Conservation (phyloP, 2,329 filamentous ascomycete species). For the Simplicillium aogashimaense region DNA sequence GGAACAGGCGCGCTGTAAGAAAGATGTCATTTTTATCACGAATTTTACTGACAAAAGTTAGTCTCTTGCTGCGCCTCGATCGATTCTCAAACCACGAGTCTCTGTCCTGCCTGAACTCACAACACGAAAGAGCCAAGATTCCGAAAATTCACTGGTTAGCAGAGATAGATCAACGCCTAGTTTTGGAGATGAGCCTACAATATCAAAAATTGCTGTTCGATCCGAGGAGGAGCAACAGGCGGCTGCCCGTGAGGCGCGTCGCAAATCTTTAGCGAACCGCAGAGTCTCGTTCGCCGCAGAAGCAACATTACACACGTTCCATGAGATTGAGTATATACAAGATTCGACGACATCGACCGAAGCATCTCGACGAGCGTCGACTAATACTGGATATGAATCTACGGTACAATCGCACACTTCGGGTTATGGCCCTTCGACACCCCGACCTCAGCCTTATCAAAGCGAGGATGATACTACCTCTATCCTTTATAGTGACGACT, state of each 20-base stretch:
- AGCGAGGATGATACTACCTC: slow-evolving; percentile 62
- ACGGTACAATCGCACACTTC: no score
- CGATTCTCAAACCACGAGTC: slow-evolving; percentile 75
- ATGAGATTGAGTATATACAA: slow-evolving; percentile 81
- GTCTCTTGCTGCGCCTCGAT: slow-evolving; percentile 51
- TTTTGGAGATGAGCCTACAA: slow-evolving; percentile 11
- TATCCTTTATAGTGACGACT: slow-evolving; percentile 65
- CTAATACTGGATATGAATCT: slow-evolving; percentile 23
- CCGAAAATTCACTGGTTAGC: not conserved
- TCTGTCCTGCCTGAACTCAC: slow-evolving; percentile 58
- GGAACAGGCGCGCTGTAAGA: slow-evolving; percentile 71
- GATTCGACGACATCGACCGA: slow-evolving; percentile 79
- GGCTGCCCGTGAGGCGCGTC: slow-evolving; percentile 63
- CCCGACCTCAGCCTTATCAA: slow-evolving; percentile 20
- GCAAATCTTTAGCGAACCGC: slow-evolving; percentile 87
- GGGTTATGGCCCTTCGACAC: no score
- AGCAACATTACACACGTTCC: slow-evolving; percentile 93
- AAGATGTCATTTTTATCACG: slow-evolving; percentile 6
- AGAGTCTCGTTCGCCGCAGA: slow-evolving; percentile 96
- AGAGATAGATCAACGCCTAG: slow-evolving; percentile 9
- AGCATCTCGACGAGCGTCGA: slow-evolving; percentile 64
- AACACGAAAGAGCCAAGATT: slow-evolving; percentile 37
- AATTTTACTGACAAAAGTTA: slow-evolving; percentile 15
- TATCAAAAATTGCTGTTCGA: slow-evolving; percentile 53
- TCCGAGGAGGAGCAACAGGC: slow-evolving; percentile 64